Base-by-base conservation (phyloP, 768 basidiomycete species). In the Kockovaella imperatae region DNA sequence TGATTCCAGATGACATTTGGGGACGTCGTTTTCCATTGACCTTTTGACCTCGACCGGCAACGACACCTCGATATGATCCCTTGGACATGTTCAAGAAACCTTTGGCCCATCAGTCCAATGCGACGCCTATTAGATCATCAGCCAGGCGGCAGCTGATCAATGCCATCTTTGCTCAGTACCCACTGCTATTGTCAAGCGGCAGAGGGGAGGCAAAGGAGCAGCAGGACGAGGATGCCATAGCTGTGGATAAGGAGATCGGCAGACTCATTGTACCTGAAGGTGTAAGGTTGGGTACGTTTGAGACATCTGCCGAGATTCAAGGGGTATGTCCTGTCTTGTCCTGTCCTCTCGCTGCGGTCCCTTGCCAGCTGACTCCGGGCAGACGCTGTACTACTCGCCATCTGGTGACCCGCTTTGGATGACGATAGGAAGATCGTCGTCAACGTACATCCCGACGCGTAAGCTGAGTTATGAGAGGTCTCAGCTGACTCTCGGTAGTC, bases 81-180 rank as follows among this genome's bases (percentile, higher is more conserved):
- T 32, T 32, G 36, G 21, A 8, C 36, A 69, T 69, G 68, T 69
- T 69, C 59, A 67, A 67, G 47, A 69, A 67, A 48, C 50, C 65
- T 2, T 49, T 67, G 4, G 54, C 68, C 1, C 56, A 63, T 42
- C 56, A 67, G 46, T 57, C 59, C 3, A 61, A 64, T 18, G 61
- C 65, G 11, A 69, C 68, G 3, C 62, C 68, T 5, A 42, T 69
- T 2, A 55, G 68, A 14, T 67, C 65, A 2, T 67, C 65, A 1
- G 61, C 64, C 8, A 47, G 65, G 30, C 44, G 68, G 15, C 61
- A 60, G 31, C 54, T 69, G 2, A 46, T 67, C n/a, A 38, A 43
- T 24, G 45, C 59, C 13, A 63, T 67, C 17, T 52, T 54, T 13
- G 50, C 51, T 6, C 58, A 64, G 41, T 67, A 69, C 35, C 63